Evolutionary conservation across 2,329 filamentous ascomycete species (phyloP), one percentile per base, ranked within the genome.

Genomic region (Tolypocladium sp.): DNA sequence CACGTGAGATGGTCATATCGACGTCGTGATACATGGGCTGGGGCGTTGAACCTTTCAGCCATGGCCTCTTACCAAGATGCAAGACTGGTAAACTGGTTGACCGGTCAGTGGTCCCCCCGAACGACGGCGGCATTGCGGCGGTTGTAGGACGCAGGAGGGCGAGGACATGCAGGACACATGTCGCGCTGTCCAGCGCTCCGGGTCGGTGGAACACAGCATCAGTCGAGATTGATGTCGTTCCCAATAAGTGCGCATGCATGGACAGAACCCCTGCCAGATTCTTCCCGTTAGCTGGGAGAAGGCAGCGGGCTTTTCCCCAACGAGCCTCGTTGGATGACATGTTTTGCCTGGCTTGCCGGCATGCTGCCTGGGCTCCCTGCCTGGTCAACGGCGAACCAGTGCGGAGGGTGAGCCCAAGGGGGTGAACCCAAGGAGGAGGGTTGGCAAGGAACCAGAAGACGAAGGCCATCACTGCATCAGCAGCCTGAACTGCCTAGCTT

Each of bases 121-220:
- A 33, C 46, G 15, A 53, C 49, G 49, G 30, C 30, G 49, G 30
- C 49, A 37, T 37, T 53, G 30, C 49, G 49, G 49, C 49, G 49
- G 20, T n/a, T 37, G 30, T 15, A 66, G 55, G 56, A 57, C 46
- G 60, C 59, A 68, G 64, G 62, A 68, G 63, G 42, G 37, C 25
- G 40, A 33, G 22, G 20, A 22, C 33, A 35, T 57, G 30, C 49
- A 41, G 41, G 27, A 55, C 53, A 56, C 60, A 60, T 56, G 60
- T 54, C 46, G 60, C 56, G 56, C 56, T 54, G 58, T 60, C 58
- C 51, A 40, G 54, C 55, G 46, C 52, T 60, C 56, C 53, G 57
- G 56, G 58, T 54, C 30, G 42, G 58, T 54, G 58, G 60, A 42
- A 60, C 60, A 56, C 41, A 52, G 55, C 55, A 53, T 60, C 37